These are phyloP conservation scores for Chlamydomonas eustigma DNA, from an alignment of 139 green algal species.

Conservation along the genomic window DNA sequence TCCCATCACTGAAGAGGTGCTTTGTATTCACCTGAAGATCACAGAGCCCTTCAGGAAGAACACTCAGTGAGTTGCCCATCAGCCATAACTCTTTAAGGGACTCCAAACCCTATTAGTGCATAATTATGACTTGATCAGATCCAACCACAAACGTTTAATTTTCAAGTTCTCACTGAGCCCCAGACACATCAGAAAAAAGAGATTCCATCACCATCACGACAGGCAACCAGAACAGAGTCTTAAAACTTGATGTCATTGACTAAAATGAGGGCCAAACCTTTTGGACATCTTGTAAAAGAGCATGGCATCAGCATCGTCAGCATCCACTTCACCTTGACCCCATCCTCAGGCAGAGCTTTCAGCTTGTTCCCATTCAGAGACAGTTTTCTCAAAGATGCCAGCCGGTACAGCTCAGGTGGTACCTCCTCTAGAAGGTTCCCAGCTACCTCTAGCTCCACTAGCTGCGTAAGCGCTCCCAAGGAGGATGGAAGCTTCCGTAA, in stretches of 20 bases:
- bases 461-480: conserved; percentile 28
- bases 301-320: no score
- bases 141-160: no score
- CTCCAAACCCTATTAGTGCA: not conserved
- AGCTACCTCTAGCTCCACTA: conserved; percentile 44
- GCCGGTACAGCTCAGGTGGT: conserved; percentile 38
- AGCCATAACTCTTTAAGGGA: conserved; percentile 24
- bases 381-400: conserved; percentile 52
- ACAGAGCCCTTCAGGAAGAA: not conserved
- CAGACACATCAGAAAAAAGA: no score
- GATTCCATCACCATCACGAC: no score
- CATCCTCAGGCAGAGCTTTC: conserved; percentile 34
- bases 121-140: no score
- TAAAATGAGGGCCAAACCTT: no score
- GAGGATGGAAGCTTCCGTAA: not conserved
- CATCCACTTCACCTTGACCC: conserved; percentile 3
- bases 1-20: no score
- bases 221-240: no score
- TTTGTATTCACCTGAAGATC: not conserved
- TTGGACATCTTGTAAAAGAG: no score
- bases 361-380: conserved; percentile 66
- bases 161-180: no score
- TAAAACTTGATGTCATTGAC: no score
- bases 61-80: conserved; percentile 50
- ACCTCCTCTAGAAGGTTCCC: conserved; percentile 56